Percentiles rank a stretch among this genome's conserved stretches.
These are phyloP conservation scores for Fusarium solani-melongenae DNA, from an alignment of 2,329 filamentous ascomycete species.

Conservation along the genomic window DNA sequence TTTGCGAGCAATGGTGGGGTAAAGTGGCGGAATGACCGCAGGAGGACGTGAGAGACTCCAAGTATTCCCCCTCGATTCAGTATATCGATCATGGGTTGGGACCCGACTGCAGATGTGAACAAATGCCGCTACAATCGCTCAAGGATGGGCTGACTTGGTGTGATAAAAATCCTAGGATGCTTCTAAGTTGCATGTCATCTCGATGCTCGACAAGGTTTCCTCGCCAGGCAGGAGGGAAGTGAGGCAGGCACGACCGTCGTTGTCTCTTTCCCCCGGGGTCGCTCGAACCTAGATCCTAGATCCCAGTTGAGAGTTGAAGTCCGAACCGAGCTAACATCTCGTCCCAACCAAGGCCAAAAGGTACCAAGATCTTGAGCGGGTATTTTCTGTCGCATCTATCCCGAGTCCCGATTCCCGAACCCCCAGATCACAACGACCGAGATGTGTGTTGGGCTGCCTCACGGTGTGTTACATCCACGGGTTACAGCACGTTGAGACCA, in stretches of 20 bases:
- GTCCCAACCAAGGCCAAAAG: constrained; percentile 8
- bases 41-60: not conserved
- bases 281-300: constrained; percentile 32
- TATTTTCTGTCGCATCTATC: constrained; percentile 2
- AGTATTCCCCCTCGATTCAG: not conserved
- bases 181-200: not conserved
- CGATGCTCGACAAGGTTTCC: not conserved
- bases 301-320: constrained; percentile 19
- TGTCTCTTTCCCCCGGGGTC: constrained; percentile 21
- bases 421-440: not conserved
- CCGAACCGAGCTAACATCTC: constrained; percentile 19
- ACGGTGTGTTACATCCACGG: not conserved
- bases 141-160: not conserved
- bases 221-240: not conserved
- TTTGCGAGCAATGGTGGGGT: constrained; percentile 1
- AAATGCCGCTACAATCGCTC: not conserved
- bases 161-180: not conserved
- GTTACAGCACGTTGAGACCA: constrained; percentile 24
- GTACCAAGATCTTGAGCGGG: not conserved
- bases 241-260: constrained; percentile 8
- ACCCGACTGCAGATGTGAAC: not conserved
- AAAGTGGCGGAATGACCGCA: not conserved
- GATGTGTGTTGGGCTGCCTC: not conserved
- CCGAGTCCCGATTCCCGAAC: not conserved
- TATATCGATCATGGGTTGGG: not conserved